A percentile compares a stretch with the other conserved stretches of the same genome.
Conservation (phyloP, 1,139 yeast genomes). For the Debaryomycetaceae sp. region DNA sequence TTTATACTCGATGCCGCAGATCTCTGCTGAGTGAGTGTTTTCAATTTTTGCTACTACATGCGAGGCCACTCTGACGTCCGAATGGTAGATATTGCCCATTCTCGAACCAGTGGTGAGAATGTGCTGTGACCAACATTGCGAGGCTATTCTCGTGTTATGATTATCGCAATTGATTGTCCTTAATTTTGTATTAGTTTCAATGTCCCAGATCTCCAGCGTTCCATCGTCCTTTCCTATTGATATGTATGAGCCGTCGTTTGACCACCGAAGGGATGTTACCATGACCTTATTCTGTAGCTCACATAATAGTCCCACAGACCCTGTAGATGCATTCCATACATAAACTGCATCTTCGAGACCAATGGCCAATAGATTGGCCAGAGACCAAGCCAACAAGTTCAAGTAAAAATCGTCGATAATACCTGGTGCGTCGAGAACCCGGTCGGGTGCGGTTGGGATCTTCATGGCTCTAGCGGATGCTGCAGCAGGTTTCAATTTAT, state of each 20-base stretch:
- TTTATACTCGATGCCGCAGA: conserved; percentile 90
- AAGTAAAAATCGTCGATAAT: conserved; percentile 89
- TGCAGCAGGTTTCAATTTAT: conserved; percentile 39
- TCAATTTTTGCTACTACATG: conserved; percentile 63
- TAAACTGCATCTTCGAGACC: conserved; percentile 84
- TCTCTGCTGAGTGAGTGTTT: conserved; percentile 71
- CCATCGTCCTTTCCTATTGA: conserved; percentile 88
- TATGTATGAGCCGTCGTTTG: conserved; percentile 84
- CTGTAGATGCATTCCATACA: conserved; percentile 89
- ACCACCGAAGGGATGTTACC: conserved; percentile 84
- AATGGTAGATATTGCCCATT: conserved; percentile 79
- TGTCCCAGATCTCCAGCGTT: conserved; percentile 89
- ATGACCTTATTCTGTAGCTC: conserved; percentile 50
- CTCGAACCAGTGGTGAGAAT: conserved; percentile 79
- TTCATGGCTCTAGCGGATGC: conserved; percentile 61
- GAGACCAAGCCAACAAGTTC: conserved; percentile 86
- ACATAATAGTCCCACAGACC: conserved; percentile 69
- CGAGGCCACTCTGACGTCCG: conserved; percentile 86
- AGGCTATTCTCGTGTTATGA: conserved; percentile 64
- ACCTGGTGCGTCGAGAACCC: conserved; percentile 96
- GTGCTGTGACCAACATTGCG: conserved; percentile 85
- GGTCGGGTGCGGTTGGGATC: conserved; percentile 84
- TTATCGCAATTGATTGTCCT: conserved; percentile 76
- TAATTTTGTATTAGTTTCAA: conserved; percentile 67
- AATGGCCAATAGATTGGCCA: conserved; percentile 77